Conservation (phyloP, 345 rosid genomes). For the Lepidium aucheri region DNA sequence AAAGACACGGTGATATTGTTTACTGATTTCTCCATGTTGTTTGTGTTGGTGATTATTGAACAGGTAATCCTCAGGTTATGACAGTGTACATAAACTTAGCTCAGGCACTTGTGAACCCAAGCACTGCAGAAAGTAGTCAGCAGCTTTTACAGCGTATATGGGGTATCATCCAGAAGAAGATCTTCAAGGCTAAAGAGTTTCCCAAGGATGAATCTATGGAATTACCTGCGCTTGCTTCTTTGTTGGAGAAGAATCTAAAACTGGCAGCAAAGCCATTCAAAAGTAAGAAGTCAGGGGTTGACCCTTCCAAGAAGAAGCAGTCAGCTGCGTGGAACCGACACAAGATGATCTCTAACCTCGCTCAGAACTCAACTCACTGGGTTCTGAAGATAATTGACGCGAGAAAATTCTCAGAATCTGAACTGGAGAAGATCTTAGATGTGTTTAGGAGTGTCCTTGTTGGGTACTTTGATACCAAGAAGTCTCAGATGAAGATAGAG, state of each 20-base stretch:
- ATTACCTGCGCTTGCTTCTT: conserved; percentile 44
- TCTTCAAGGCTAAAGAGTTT: conserved; percentile 72
- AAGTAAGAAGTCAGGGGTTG: conserved; percentile 55
- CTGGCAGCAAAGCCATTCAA: conserved; percentile 89
- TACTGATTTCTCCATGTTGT: not conserved
- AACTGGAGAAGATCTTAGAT: conserved; percentile 48
- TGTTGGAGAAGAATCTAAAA: conserved; percentile 70
- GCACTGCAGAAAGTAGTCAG: conserved; percentile 67
- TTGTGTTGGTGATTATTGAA: not conserved
- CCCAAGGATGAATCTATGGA: conserved; percentile 53
- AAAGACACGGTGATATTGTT: not conserved
- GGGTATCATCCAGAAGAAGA: conserved; percentile 85
- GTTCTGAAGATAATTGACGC: conserved; percentile 70
- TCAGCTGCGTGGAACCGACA: conserved; percentile 63
- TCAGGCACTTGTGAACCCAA: conserved; percentile 68
- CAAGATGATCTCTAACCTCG: conserved; percentile 61
- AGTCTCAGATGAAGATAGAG: conserved; percentile 65
- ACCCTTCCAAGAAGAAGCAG: conserved; percentile 61
- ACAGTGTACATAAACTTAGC: conserved; percentile 75
- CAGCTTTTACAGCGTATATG: conserved; percentile 91
- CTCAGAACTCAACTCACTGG: conserved; percentile 75
- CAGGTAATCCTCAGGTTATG: conserved; percentile 78
- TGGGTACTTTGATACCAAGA: conserved; percentile 65
- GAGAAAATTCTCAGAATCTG: conserved; percentile 40
- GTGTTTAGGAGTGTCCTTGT: conserved; percentile 41